These are phyloP conservation scores for Schizophyllum commune DNA, from an alignment of 1,284 basidiomycete species.

Conservation along the genomic window DNA sequence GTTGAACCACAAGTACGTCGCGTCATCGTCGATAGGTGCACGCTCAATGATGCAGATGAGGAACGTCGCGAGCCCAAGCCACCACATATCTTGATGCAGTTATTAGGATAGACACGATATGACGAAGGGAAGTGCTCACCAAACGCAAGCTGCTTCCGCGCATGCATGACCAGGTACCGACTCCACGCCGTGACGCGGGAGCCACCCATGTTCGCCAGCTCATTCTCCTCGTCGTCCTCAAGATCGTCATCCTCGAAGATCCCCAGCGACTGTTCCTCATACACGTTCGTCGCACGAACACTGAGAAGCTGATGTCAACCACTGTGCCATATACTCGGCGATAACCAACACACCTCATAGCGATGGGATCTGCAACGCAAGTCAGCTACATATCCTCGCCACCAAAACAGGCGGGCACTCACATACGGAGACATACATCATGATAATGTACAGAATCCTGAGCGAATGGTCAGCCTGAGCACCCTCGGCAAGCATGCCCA, in stretches of 20 bases:
- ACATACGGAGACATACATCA: constrained; percentile 84
- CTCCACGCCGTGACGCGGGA: constrained; percentile 63
- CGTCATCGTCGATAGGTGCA: constrained; percentile 43
- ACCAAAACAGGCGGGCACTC: constrained; percentile 22
- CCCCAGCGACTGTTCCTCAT: constrained; percentile 86
- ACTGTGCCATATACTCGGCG: neutral
- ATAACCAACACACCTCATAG: constrained; percentile 45
- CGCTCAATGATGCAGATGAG: constrained; percentile 85
- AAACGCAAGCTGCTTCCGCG: constrained; percentile 82
- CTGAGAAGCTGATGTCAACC: constrained; percentile 28
- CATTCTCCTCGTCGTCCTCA: constrained; percentile 36
- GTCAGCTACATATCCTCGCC: constrained; percentile 3
- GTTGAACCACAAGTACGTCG: constrained; percentile 62
- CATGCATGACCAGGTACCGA: constrained; percentile 71
- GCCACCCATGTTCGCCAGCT: neutral
- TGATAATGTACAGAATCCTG: constrained; percentile 79
- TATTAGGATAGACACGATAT: too few relatives aligned
- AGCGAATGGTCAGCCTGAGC: constrained; percentile 6
- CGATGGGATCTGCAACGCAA: constrained; percentile 51
- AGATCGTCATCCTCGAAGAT: constrained; percentile 54
- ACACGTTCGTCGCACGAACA: constrained; percentile 97
- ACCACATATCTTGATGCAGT: constrained; percentile 98
- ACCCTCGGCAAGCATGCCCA: neutral
- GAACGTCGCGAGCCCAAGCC: constrained; percentile 73
- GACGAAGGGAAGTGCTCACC: too few relatives aligned